phyloP scores from a whole-genome alignment of 2,329 filamentous ascomycete genomes.

The Falciphora oryzae region DNA sequence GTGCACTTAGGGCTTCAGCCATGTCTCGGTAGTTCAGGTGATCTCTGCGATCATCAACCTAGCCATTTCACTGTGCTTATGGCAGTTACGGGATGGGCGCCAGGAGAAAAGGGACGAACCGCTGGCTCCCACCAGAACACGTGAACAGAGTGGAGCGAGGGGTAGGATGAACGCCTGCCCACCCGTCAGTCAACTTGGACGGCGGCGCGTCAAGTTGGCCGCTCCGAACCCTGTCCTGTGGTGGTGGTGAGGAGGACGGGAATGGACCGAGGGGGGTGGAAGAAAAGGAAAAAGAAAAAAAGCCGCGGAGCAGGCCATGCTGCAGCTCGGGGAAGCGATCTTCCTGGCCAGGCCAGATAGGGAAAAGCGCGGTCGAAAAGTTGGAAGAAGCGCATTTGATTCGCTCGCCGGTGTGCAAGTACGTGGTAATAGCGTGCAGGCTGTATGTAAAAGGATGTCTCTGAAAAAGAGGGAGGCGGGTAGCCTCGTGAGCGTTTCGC shows the following conservation, averaged over 20 bases:
- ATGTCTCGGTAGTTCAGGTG: no score
- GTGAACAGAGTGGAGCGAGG: no score
- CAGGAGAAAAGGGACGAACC: background rate
- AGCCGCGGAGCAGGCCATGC: background rate
- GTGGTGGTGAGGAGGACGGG: no score
- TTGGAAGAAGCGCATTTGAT: background rate
- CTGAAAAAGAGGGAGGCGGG: constrained; percentile 1
- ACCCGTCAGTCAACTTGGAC: no score
- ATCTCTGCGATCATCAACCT: background rate
- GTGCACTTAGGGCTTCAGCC: background rate
- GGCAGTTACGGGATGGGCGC: no score
- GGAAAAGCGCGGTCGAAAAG: background rate
- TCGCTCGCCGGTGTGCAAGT: background rate
- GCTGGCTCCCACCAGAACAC: background rate
- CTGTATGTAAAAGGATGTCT: constrained; percentile 1
- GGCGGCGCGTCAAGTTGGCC: no score
- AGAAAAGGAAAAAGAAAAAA: background rate
- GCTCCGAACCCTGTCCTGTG: no score
- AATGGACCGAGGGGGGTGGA: no score
- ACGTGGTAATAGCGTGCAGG: background rate
- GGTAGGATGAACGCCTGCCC: no score
- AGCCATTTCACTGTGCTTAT: background rate
- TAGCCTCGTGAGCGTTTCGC: constrained; percentile 5
- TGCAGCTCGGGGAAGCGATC: background rate
- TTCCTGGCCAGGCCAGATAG: background rate